Percentiles rank a stretch among this genome's conserved stretches.
These are phyloP conservation scores for Aspergillus ellipticus DNA, from an alignment of 495 filamentous ascomycete genomes.

Conservation along the genomic window DNA sequence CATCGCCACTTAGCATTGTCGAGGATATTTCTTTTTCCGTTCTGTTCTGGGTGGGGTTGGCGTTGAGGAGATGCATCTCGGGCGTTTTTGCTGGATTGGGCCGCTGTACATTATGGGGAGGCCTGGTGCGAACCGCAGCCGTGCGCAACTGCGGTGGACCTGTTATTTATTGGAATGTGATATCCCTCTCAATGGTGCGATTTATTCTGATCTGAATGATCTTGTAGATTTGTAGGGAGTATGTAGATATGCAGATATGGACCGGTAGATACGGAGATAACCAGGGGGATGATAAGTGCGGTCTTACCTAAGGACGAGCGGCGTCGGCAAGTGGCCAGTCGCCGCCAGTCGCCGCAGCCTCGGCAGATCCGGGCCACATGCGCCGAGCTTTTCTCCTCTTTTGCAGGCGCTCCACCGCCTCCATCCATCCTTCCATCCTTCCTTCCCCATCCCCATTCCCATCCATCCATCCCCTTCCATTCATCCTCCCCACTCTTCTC, in stretches of 20 bases:
- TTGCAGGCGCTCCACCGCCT: slow-evolving; percentile 7
- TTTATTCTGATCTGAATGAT: no score
- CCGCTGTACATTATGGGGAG: background rate
- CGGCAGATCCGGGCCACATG: slow-evolving; percentile 7
- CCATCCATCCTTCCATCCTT: slow-evolving; percentile 10
- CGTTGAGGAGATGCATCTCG: background rate
- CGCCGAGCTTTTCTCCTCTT: slow-evolving; percentile 14
- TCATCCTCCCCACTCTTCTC: background rate
- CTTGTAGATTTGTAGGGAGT: background rate
- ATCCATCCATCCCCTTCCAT: slow-evolving; percentile 1
- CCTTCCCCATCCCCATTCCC: slow-evolving; percentile 9
- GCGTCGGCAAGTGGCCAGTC: slow-evolving; percentile 11
- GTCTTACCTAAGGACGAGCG: background rate
- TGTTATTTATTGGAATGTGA: background rate
- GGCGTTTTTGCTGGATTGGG: slow-evolving; percentile 2
- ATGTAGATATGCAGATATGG: background rate
- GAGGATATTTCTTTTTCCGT: slow-evolving; percentile 7
- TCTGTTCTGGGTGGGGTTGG: background rate
- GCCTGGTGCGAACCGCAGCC: no score
- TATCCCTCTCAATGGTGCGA: background rate
- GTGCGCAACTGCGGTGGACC: no score
- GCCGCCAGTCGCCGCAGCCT: no score
- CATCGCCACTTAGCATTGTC: slow-evolving; percentile 8
- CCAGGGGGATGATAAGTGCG: no score
- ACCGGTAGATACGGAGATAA: no score